Conservation (phyloP, 176 grass and related monocot genomes). For the Oryza brachyantha region DNA sequence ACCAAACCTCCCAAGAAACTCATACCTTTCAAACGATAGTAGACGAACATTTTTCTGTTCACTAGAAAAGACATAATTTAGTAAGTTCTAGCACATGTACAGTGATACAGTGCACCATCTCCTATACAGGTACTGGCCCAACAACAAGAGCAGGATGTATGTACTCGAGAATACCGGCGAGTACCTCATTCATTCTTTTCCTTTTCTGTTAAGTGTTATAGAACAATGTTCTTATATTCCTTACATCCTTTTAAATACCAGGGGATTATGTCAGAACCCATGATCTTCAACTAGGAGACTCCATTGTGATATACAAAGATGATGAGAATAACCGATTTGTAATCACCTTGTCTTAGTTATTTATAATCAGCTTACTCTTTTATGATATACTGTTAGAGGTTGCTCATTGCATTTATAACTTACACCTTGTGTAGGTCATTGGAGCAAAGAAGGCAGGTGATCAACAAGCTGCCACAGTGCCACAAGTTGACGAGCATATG, state of each 20-base stretch:
- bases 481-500: slow-evolving; percentile 34
- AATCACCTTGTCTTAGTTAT: slow-evolving; percentile 19
- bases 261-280: slow-evolving; percentile 78
- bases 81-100: slow-evolving; percentile 10
- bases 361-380: background rate
- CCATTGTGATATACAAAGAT: slow-evolving; percentile 93
- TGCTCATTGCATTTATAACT: slow-evolving; percentile 17
- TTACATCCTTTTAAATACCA: slow-evolving; percentile 21
- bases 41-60: background rate
- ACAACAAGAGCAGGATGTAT: slow-evolving; percentile 99
- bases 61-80: background rate
- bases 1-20: background rate
- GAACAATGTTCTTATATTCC: slow-evolving; percentile 22
- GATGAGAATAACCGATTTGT: slow-evolving; percentile 71
- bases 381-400: background rate
- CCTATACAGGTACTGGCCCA: slow-evolving; percentile 79
- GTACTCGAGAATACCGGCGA: slow-evolving; percentile 92
- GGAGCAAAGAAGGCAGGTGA: slow-evolving; percentile 62
- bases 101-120: slow-evolving; percentile 24
- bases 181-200: background rate
- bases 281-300: slow-evolving; percentile 74
- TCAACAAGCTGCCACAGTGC: slow-evolving; percentile 24
- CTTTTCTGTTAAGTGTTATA: background rate
- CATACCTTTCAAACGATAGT: background rate
- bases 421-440: slow-evolving; percentile 59